Conservation (phyloP, 192 early-diverging fungal species). For the Gryganskiella cystojenkinii region DNA sequence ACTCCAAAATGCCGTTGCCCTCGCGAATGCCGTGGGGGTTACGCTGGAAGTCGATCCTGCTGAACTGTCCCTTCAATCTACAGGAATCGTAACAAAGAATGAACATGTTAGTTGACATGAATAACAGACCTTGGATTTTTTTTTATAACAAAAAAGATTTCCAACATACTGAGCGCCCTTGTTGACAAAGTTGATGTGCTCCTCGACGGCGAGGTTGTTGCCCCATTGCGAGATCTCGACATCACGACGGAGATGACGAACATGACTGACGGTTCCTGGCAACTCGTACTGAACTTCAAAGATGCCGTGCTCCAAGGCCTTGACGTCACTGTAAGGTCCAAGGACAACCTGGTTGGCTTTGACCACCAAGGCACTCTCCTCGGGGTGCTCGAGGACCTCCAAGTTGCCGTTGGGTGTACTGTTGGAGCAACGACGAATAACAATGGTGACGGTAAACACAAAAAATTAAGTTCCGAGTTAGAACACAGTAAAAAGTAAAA, state of each 20-base stretch:
- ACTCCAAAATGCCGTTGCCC: conserved; percentile 44
- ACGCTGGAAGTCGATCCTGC: conserved; percentile 73
- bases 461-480: too few relatives aligned
- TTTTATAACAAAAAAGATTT: conserved; percentile 9
- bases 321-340: conserved; percentile 73
- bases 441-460: background rate
- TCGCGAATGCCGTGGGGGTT: conserved; percentile 61
- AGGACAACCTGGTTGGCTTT: conserved; percentile 73
- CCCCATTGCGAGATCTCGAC: conserved; percentile 90
- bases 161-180: conserved; percentile 78
- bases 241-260: conserved; percentile 70
- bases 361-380: conserved; percentile 40
- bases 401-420: conserved; percentile 40
- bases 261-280: conserved; percentile 65
- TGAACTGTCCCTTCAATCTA: conserved; percentile 75
- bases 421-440: background rate
- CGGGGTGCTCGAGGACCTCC: conserved; percentile 53
- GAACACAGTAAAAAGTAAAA: too few relatives aligned
- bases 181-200: conserved; percentile 81
- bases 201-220: conserved; percentile 82
- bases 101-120: conserved; percentile 8
- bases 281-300: conserved; percentile 76
- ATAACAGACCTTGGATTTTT: conserved; percentile 12
- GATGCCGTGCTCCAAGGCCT: conserved; percentile 45
- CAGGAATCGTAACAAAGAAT: conserved; percentile 21